Base-by-base conservation (phyloP, 2,329 filamentous ascomycete species). In the Neonectria magnoliae region DNA sequence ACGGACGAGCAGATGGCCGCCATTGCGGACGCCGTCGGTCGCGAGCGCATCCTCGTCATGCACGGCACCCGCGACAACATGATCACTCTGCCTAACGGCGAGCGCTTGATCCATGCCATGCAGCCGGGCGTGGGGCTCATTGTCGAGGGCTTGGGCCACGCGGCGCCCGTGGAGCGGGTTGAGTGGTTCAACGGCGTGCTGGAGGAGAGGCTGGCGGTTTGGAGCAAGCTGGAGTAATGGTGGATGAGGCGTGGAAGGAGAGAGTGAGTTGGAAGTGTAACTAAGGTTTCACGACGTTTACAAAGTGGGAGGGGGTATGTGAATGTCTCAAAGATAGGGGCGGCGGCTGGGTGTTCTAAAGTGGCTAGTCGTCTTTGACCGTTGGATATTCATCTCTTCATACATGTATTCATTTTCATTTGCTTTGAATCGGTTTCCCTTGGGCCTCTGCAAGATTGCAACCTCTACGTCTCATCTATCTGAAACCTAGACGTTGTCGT, bases 51-150 rank as follows among this genome's bases (percentile, higher is more conserved):
- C 68, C 78, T 93, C 71, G 87, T 97, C 5, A 78, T 95, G 69
- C 93, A 97, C 78, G 94, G 94, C 8, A 90, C 86, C 1, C 79
- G 79, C 10, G 94, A 97, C 78, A 82, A 83, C n/a, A 94, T 97
- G 91, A 91, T 97, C 70, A 88, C 86, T 5, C 83, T 90, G 52
- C 85, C 85, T 6, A 92, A 96, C 75, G 93, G 88, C 0, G 81
- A 88, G 73, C 87, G 90, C 77, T 78, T 97, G 68, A 87, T 91
- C 62, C 83, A 88, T 55, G 85, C 87, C 48, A 73, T 97, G 27
- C 65, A 83, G 69, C 92, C 93, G 1, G 88, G 82, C 3, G 84
- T 82, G 64, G 87, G 85, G 36, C 76, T 87, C 45, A 86, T 93
- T 27, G 83, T 90, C n/a, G 88, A 93, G 67, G 91, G 87, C 0